Evolutionary conservation across 2,329 filamentous ascomycete species (phyloP), one percentile per base, ranked within the genome.

Genomic region (Triangularia setosa): DNA sequence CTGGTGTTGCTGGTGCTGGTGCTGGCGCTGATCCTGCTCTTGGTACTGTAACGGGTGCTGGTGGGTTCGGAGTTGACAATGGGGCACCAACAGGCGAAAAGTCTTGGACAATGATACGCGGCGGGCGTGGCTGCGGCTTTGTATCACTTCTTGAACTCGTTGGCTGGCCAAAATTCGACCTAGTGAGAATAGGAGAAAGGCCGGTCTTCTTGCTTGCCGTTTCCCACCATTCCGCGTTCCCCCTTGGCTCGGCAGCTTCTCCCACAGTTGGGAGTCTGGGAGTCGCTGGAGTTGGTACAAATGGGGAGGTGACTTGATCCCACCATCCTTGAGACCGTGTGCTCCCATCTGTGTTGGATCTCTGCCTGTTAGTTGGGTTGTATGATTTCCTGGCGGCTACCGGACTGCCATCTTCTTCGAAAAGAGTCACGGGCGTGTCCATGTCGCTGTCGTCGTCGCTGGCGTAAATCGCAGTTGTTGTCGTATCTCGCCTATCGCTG

Each of bases 261-360:
- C 72, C 75, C 58, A 74, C 63, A 69, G 71, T 76, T 56, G 76
- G 76, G 56, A 76, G 78, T 56, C 79, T 77, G 23, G 83, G 80
- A 40, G 80, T 81, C 14, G 75, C 71, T 69, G 81, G 70, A 12
- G 66, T 69, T 33, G 83, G 80, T 16, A 76, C 70, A 71, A 92
- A 92, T 0, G 90, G 90, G 1, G 90, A 90, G 7, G 84, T 88
- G 62, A 93, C 86, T 68, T 90, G 83, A 70, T 91, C 90, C 90
- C 90, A 93, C 90, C 90, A 93, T 21, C 90, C 90, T 65, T 83
- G 81, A 25, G 88, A 89, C 62, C 81, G 82, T 11, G 84, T 83
- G 52, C 80, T 82, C 27, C 84, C 85, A 48, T 83, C 85, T 75
- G 54, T 81, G 75, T 52, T 78, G 76, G 68, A 78, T 58, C 56